These are phyloP conservation scores for Haplosporangium sp. DNA, from an alignment of 371 early-diverging fungal genomes.

Conservation along the genomic window DNA sequence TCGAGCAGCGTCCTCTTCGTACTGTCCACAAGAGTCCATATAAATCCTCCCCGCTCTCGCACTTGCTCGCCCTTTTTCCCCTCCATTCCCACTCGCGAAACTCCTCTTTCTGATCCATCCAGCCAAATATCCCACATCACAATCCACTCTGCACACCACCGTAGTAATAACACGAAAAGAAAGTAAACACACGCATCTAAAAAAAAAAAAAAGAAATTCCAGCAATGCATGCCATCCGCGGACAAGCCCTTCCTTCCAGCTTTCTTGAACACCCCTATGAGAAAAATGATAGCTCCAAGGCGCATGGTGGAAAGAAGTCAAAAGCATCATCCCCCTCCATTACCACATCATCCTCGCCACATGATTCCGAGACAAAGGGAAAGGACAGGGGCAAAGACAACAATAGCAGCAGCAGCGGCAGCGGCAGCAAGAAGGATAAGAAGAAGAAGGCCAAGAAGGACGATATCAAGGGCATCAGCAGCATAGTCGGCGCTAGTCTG, in stretches of 20 bases:
- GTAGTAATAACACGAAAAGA: too few relatives aligned
- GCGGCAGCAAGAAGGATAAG: background rate
- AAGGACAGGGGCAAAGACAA: too few relatives aligned
- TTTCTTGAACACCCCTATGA: constrained; percentile 12
- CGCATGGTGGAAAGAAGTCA: background rate
- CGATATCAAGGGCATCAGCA: constrained; percentile 1
- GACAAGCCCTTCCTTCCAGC: constrained; percentile 14
- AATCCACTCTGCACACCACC: too few relatives aligned
- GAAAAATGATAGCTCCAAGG: background rate
- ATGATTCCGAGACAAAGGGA: constrained; percentile 5
- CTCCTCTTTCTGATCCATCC: too few relatives aligned
- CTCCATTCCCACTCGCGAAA: too few relatives aligned
- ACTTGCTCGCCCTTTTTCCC: too few relatives aligned
- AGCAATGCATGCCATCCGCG: constrained; percentile 21
- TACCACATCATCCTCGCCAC: constrained; percentile 2
- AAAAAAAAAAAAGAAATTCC: too few relatives aligned
- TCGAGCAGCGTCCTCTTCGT: too few relatives aligned
- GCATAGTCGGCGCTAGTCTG: constrained; percentile 18
- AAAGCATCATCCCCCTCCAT: background rate
- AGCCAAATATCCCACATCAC: too few relatives aligned
- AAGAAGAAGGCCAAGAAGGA: constrained; percentile 6
- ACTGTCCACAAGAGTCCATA: too few relatives aligned
- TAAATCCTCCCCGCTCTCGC: too few relatives aligned
- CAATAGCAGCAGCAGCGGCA: background rate
- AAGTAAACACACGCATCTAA: background rate